Conservation (phyloP, 2,329 filamentous ascomycete species). For the Calonectria montana region DNA sequence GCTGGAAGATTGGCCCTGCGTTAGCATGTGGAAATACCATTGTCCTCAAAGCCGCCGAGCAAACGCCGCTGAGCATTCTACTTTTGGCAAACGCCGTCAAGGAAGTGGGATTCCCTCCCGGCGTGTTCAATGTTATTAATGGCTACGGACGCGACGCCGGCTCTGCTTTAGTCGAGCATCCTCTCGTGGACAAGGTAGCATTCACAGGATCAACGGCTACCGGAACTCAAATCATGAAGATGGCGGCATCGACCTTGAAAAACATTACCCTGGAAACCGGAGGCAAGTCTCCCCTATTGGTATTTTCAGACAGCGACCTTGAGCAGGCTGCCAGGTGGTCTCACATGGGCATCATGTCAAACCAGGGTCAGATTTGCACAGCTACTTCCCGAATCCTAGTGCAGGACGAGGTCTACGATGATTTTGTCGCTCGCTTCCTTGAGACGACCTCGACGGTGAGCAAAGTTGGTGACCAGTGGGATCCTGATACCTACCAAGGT, state of each 20-base stretch:
- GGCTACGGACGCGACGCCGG: slow-evolving; percentile 82
- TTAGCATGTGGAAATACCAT: slow-evolving; percentile 77
- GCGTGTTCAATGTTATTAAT: slow-evolving; percentile 79
- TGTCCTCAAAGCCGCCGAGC: slow-evolving; percentile 79
- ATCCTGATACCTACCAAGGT: slow-evolving; percentile 50
- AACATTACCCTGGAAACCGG: slow-evolving; percentile 73
- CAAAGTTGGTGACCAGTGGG: slow-evolving; percentile 49
- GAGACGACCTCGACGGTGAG: slow-evolving; percentile 69
- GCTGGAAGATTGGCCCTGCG: slow-evolving; percentile 83
- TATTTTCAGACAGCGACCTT: slow-evolving; percentile 80
- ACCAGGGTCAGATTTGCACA: slow-evolving; percentile 73
- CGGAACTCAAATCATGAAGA: slow-evolving; percentile 80
- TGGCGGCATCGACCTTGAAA: slow-evolving; percentile 72
- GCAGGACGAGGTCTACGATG: slow-evolving; percentile 85
- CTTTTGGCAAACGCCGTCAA: slow-evolving; percentile 72
- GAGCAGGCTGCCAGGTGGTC: slow-evolving; percentile 80
- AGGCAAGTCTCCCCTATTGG: slow-evolving; percentile 81
- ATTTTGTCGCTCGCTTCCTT: slow-evolving; percentile 83
- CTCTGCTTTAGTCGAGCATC: slow-evolving; percentile 67
- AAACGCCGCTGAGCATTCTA: slow-evolving; percentile 78
- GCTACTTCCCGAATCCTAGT: slow-evolving; percentile 85
- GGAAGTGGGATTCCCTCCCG: slow-evolving; percentile 80
- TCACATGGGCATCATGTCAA: slow-evolving; percentile 74
- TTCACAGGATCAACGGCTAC: slow-evolving; percentile 81
- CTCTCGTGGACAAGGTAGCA: slow-evolving; percentile 79